A percentile compares a stretch with the other conserved stretches of the same genome.
phyloP scores from a whole-genome alignment of 2,329 filamentous ascomycete genomes.

The Magnaporthales sp. region DNA sequence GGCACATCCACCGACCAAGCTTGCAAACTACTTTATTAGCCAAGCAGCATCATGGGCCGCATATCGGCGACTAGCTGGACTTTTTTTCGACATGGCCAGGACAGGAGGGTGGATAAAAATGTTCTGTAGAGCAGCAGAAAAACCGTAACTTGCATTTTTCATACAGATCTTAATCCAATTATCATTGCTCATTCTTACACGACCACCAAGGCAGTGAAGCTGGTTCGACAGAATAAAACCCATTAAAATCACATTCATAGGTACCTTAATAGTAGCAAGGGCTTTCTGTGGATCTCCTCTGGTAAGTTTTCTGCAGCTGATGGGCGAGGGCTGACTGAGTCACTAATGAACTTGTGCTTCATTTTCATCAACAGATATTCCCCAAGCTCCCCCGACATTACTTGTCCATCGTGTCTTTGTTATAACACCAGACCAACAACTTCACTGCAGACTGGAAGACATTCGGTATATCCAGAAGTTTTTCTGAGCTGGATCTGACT shows the following conservation, averaged over 20 bases:
- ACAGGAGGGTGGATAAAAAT: not conserved
- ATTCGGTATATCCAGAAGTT: not conserved
- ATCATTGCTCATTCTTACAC: not conserved
- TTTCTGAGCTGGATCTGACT: not conserved
- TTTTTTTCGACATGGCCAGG: not conserved
- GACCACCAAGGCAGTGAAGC: not conserved
- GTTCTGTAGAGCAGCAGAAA: not conserved
- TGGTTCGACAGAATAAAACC: not conserved
- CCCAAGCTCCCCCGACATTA: not conserved
- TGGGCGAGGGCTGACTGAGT: not conserved
- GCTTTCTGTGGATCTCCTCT: not conserved
- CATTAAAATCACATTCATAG: not conserved
- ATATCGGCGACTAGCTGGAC: not conserved
- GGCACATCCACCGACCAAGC: not conserved
- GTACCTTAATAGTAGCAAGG: not conserved
- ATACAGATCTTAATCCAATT: not conserved
- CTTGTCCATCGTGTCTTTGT: not conserved
- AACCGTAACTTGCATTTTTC: not conserved
- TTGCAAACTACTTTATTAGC: too few relatives aligned
- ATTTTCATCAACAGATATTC: not conserved
- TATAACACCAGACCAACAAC: not conserved
- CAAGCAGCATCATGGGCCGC: not conserved
- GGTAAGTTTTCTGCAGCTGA: not conserved
- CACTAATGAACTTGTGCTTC: not conserved
- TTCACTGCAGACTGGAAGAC: not conserved